These are phyloP conservation scores for Nakazawaea peltata DNA, from an alignment of 805 yeast genomes.

Conservation along the genomic window DNA sequence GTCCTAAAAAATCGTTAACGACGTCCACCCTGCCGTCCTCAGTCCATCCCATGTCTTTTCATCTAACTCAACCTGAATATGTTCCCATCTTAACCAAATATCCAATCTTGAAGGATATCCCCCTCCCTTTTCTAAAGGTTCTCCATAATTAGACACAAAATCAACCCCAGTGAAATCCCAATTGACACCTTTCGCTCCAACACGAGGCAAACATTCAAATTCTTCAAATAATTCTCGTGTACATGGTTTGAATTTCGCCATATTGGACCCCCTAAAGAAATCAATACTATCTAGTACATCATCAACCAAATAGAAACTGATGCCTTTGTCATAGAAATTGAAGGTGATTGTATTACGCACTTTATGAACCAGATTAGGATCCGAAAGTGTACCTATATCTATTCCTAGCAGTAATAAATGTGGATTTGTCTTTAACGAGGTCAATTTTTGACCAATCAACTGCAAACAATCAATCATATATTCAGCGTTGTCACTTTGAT, in stretches of 20 bases:
- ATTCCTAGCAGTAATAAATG: no score
- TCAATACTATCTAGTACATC: constrained; percentile 6
- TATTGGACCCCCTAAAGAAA: constrained; percentile 4
- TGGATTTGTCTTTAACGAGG: no score
- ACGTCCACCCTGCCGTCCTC: constrained; percentile 17
- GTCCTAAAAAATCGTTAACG: constrained; percentile 19
- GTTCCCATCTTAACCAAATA: constrained; percentile 31
- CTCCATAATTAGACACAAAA: constrained; percentile 26
- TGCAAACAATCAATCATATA: no score
- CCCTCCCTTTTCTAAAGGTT: constrained; percentile 34
- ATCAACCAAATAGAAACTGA: constrained; percentile 4
- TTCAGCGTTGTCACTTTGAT: no score
- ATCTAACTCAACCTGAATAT: constrained; percentile 26
- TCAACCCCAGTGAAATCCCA: constrained; percentile 18
- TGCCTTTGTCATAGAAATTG: neutral
- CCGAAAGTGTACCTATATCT: no score
- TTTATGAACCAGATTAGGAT: no score
- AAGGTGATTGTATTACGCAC: constrained; percentile 1
- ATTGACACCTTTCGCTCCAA: constrained; percentile 15
- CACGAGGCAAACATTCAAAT: constrained; percentile 7
- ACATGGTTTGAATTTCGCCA: constrained; percentile 1
- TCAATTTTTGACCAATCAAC: no score
- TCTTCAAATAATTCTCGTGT: neutral
- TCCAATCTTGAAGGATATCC: constrained; percentile 23
- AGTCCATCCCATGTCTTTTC: constrained; percentile 29